phyloP scores from a whole-genome alignment of 2,329 filamentous ascomycete species.

The Scopulariopsis brevicaulis region DNA sequence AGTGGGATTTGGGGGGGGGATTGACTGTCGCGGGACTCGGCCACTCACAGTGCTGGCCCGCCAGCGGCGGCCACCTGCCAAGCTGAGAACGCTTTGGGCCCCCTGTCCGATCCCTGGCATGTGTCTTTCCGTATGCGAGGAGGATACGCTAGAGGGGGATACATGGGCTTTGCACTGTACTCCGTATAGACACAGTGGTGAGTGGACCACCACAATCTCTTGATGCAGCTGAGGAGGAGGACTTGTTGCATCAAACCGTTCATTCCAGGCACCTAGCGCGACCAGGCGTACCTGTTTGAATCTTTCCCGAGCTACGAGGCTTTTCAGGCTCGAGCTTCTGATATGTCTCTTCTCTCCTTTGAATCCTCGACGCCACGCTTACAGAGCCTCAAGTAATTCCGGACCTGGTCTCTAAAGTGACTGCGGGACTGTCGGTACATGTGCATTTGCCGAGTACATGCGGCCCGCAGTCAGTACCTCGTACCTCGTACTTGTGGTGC shows the following conservation, averaged over 20 bases:
- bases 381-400: too few species aligned
- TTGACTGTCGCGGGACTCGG: background rate
- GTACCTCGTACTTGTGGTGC: too few species aligned
- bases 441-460: background rate
- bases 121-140: background rate
- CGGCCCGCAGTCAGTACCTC: background rate
- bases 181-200: background rate
- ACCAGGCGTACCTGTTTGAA: too few species aligned
- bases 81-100: background rate
- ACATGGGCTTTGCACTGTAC: background rate
- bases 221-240: background rate
- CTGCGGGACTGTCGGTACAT: background rate
- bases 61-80: slow-evolving; percentile 4
- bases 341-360: background rate
- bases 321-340: too few species aligned
- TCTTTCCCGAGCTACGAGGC: too few species aligned
- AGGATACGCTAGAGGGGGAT: background rate
- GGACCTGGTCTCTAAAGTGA: background rate
- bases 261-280: too few species aligned
- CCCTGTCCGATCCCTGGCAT: background rate
- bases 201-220: background rate
- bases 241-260: background rate
- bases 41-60: background rate
- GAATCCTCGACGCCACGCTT: background rate
- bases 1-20: slow-evolving; percentile 1